Evolutionary conservation across 192 early-diverging fungal species (phyloP), one percentile per base, ranked within the genome.

Genomic region (Coemansia interrupta): DNA sequence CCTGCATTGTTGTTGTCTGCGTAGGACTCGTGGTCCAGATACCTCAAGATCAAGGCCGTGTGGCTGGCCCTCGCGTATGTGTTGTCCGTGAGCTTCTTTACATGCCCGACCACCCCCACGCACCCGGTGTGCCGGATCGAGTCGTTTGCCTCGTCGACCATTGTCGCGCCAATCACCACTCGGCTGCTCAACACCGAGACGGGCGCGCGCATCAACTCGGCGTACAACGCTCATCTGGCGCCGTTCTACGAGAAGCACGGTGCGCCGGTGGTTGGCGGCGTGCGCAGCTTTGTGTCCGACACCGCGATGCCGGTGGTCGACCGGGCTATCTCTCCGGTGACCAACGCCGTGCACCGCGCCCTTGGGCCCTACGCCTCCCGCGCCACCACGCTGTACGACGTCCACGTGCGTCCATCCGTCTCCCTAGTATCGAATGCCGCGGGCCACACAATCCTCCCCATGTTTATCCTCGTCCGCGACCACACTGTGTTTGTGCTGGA

Each of bases 211-310:
- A 49, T 73, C 54, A 58, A 57, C 42, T 40, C 65, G 4, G 76
- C 76, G 5, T 79, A 73, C 54, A 62, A 65, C 19, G 76, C 70
- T n/a, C 76, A 79, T 22, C 57, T 79, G 17, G 76, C 52, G n/a
- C 76, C 70, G 19, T 70, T 79, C 47, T 79, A 79, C 56, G 50
- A 65, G 54, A 66, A 60, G 48, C 76, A 79, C 32, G 76, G 57
- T 2, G 58, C 42, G 9, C 70, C 70, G 0, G 30, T 63, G 22
- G 66, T 70, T 7, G 51, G 28, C 39, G 48, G 54, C 4, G 64
- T 59, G 0, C 53, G 39, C 10, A 6, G 28, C 2, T 58, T 79
- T 60, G 56, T 64, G 14, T 17, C 23, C 0, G 66, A 73, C 30
- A 62, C 66, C 12, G 76, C 57, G 4, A 15, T n/a, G 4, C 70